phyloP scores from a whole-genome alignment of 2,329 filamentous ascomycete species.

The Thermoascus crustaceus region DNA sequence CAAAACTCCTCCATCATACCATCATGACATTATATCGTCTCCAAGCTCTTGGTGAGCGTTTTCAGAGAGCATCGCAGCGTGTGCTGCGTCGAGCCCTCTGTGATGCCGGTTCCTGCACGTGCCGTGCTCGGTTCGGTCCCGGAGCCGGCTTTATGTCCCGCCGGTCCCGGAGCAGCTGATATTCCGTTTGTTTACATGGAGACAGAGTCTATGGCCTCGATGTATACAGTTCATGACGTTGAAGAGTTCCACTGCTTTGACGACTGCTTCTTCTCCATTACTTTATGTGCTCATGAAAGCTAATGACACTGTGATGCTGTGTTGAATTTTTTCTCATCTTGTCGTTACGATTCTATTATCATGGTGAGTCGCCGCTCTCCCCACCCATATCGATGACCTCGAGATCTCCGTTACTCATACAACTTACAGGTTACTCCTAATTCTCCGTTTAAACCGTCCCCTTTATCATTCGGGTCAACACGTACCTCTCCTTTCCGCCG shows the following conservation, averaged over 20 bases:
- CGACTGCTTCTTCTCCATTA: too few species aligned
- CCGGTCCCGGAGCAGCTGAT: neutral
- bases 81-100: neutral
- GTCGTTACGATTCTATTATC: constrained; percentile 4
- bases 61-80: neutral
- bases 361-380: constrained; percentile 14
- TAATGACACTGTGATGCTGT: too few species aligned
- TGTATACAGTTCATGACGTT: neutral
- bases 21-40: too few species aligned
- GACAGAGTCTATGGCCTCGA: too few species aligned
- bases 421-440: constrained; percentile 40
- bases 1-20: constrained; percentile 2
- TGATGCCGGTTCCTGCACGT: constrained; percentile 9
- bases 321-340: too few species aligned
- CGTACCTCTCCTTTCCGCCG: constrained; percentile 63
- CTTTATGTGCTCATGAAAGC: too few species aligned
- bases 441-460: constrained; percentile 62
- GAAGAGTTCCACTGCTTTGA: neutral
- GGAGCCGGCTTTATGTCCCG: neutral
- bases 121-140: constrained; percentile 2
- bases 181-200: constrained; percentile 11
- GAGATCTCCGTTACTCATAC: neutral
- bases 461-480: constrained; percentile 61
- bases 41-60: too few species aligned
- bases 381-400: neutral